Evolutionary conservation across 164 flowering plant genomes (phyloP), one percentile per base, ranked within the genome.

Genomic region (Stephania yunnanensis): DNA sequence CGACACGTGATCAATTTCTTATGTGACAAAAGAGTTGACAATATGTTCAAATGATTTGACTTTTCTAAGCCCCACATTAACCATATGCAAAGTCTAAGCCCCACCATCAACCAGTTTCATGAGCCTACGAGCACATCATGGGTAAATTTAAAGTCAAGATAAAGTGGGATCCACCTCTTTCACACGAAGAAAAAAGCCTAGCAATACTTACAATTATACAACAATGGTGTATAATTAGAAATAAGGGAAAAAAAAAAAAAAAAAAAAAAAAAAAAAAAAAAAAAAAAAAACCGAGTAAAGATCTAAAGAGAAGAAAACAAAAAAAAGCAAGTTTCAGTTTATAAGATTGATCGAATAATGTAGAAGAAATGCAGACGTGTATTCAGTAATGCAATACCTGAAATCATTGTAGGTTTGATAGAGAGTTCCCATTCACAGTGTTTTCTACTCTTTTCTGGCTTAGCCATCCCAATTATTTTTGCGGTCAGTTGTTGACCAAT

Each of bases 401-500:
- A 61, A 74, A 92, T 83, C 70, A 87, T 2, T 29, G 85, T 71
- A 1, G 97, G 94, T 70, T 84, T 90, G 68, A 92, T 70, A n/a
- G 98, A 92, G 46, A 96, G 84, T 55, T 96, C 99, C 97, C 97
- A 94, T 7, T 71, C 82, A 55, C 44, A 45, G 42, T 71, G 63
- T 75, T 76, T 87, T 31, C 78, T 84, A 30, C 70, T 78, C 13
- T 72, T 82, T 72, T 84, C 87, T 22, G 84, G 74, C 42, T 75
- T 78, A 46, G 74, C 76, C 78, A 83, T 89, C 29, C 85, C 86
- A 78, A 94, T 83, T 71, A 96, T 84, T 81, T 85, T 86, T 78
- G 98, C 95, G 70, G 86, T 80, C 71, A 92, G 75, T 48, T 78
- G 83, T 78, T 96, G 93, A 67, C 99, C 99, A 80, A 92, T 66